Evolutionary conservation across 1,284 basidiomycete species (phyloP).

Genomic region (Puccinia polysora): DNA sequence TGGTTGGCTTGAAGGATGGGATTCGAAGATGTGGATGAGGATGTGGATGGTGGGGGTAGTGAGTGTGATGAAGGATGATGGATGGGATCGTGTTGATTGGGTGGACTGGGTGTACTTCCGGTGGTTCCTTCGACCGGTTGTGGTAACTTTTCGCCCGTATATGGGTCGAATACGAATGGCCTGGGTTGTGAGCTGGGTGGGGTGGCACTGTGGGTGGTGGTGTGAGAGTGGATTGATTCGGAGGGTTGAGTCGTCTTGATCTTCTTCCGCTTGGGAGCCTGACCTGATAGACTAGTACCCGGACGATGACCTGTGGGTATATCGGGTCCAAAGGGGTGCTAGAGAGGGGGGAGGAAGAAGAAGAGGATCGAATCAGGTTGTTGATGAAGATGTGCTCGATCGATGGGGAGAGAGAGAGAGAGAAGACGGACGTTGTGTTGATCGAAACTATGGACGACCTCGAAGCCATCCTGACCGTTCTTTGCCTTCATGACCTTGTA

Average conservation of each 20-base stretch:
- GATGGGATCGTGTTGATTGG: conserved; percentile 3
- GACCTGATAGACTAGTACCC: conserved; percentile 20
- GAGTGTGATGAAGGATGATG: neutral
- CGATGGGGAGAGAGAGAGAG: neutral
- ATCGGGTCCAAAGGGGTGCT: conserved; percentile 28
- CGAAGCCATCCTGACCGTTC: conserved; percentile 10
- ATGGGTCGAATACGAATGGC: conserved; percentile 35
- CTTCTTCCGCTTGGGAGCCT: conserved; percentile 16
- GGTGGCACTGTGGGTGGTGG: conserved; percentile 7
- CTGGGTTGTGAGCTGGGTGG: conserved; percentile 17
- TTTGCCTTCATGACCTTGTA: conserved; percentile 33
- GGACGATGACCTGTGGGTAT: conserved; percentile 11
- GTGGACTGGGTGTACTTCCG: conserved; percentile 17
- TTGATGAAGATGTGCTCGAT: neutral
- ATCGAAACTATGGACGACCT: conserved; percentile 17
- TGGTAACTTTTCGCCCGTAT: conserved; percentile 23
- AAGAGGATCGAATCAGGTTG: neutral
- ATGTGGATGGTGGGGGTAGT: neutral
- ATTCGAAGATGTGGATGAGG: neutral
- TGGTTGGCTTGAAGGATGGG: neutral
- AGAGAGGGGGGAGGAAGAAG: neutral
- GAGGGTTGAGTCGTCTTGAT: conserved; percentile 2
- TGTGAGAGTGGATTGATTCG: neutral
- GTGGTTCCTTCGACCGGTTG: conserved; percentile 4
- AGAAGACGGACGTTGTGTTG: conserved; percentile 12